Conservation (phyloP, 352 stramenopile genomes). For the Pythium insidiosum region DNA sequence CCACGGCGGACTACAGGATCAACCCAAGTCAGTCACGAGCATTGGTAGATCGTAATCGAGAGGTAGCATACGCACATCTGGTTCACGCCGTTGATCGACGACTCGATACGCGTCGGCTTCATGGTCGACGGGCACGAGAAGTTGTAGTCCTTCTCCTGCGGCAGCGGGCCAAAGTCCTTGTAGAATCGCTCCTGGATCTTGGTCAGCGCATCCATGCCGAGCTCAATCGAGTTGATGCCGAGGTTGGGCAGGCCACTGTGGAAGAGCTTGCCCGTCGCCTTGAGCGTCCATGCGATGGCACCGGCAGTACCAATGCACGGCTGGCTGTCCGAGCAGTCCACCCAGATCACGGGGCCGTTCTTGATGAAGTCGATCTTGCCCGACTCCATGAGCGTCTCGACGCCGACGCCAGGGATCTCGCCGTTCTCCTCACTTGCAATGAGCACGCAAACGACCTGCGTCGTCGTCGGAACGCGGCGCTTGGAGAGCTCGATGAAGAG, state of each 20-base stretch:
- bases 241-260: conserved; percentile 87
- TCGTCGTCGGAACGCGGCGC: conserved; percentile 59
- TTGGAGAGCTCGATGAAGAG: conserved; percentile 73
- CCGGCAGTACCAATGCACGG: conserved; percentile 89
- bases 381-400: conserved; percentile 84
- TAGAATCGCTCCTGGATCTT: conserved; percentile 89
- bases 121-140: conserved; percentile 85
- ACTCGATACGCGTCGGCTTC: conserved; percentile 83
- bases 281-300: conserved; percentile 84
- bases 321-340: conserved; percentile 89
- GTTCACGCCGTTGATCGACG: conserved; percentile 71
- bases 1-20: conserved; percentile 69
- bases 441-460: conserved; percentile 81
- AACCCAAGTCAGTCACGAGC: too few relatives aligned
- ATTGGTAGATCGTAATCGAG: too few relatives aligned
- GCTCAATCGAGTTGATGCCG: conserved; percentile 87
- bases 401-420: conserved; percentile 79
- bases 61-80: conserved; percentile 74
- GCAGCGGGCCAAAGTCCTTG: conserved; percentile 75
- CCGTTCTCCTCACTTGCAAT: conserved; percentile 87
- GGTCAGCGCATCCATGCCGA: conserved; percentile 78
- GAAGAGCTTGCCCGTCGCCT: conserved; percentile 89
- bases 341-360: conserved; percentile 89
- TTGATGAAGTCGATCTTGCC: conserved; percentile 91
- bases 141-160: conserved; percentile 86